Percentiles rank a stretch among this genome's conserved stretches.
These are phyloP conservation scores for Cladobotryum mycophilum DNA, from an alignment of 2,329 filamentous ascomycete genomes.

Conservation along the genomic window DNA sequence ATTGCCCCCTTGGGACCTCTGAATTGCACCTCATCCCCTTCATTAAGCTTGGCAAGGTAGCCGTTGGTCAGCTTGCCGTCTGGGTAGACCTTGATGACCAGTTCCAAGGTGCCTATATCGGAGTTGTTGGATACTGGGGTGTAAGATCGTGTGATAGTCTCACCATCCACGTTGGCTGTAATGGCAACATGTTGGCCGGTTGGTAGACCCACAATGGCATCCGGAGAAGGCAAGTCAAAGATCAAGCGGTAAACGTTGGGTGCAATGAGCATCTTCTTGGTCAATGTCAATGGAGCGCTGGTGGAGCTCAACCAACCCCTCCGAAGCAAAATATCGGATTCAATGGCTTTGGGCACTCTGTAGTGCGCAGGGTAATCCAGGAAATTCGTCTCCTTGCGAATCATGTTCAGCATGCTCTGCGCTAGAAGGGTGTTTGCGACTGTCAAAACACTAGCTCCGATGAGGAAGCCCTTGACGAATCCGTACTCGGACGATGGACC, in stretches of 20 bases:
- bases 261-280: slow-evolving; percentile 32
- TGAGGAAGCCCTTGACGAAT: slow-evolving; percentile 32
- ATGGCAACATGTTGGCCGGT: slow-evolving; percentile 53
- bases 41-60: slow-evolving; percentile 40
- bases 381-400: slow-evolving; percentile 25
- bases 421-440: slow-evolving; percentile 25
- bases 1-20: slow-evolving; percentile 53
- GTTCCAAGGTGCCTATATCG: slow-evolving; percentile 41
- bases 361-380: slow-evolving; percentile 32
- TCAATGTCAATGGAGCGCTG: slow-evolving; percentile 42
- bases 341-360: slow-evolving; percentile 32
- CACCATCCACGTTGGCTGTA: slow-evolving; percentile 38
- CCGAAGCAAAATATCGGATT: slow-evolving; percentile 32
- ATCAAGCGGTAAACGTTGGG: slow-evolving; percentile 40
- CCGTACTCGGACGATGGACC: slow-evolving; percentile 15
- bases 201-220: slow-evolving; percentile 45
- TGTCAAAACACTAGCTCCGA: slow-evolving; percentile 28
- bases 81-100: slow-evolving; percentile 46
- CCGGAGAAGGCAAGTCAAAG: slow-evolving; percentile 40
- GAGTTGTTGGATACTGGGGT: slow-evolving; percentile 47
- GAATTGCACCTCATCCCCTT: slow-evolving; percentile 46
- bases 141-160: slow-evolving; percentile 45
- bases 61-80: slow-evolving; percentile 42
- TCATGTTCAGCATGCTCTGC: slow-evolving; percentile 24
- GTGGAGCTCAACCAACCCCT: slow-evolving; percentile 45